These are phyloP conservation scores for Rhazya stricta DNA, from an alignment of 257 asterid species.

Conservation along the genomic window DNA sequence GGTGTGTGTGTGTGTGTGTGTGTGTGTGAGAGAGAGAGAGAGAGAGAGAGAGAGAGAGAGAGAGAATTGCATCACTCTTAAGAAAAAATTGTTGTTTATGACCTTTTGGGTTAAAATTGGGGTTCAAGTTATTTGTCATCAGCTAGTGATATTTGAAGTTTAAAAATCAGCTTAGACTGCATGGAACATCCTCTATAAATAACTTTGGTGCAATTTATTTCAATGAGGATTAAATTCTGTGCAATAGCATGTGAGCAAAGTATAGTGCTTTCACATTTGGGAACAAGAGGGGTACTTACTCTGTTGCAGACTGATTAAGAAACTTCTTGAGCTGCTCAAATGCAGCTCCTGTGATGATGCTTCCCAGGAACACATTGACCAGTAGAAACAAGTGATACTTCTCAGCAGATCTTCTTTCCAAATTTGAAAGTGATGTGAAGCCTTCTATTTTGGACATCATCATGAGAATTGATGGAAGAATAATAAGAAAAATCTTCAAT, in stretches of 20 bases:
- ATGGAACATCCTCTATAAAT: neutral
- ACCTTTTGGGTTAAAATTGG: neutral
- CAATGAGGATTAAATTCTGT: neutral
- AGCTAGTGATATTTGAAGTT: neutral
- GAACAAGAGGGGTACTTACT: slow-evolving; percentile 34
- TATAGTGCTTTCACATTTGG: neutral
- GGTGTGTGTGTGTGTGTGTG: too few relatives aligned
- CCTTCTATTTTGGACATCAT: slow-evolving; percentile 74
- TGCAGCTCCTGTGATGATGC: slow-evolving; percentile 83
- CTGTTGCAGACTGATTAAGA: slow-evolving; percentile 59
- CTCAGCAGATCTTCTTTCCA: slow-evolving; percentile 71
- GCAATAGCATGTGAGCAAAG: neutral
- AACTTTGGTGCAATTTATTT: neutral
- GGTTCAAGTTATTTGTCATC: neutral
- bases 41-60: neutral
- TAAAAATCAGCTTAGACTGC: neutral
- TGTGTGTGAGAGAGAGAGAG: neutral
- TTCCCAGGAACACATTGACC: slow-evolving; percentile 80
- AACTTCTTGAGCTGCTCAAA: slow-evolving; percentile 69
- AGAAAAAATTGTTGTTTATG: neutral
- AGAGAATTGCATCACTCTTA: neutral
- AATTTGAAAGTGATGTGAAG: slow-evolving; percentile 50
- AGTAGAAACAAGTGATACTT: slow-evolving; percentile 72
- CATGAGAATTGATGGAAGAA: slow-evolving; percentile 65
- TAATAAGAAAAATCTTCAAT: slow-evolving; percentile 57